A percentile compares a stretch with the other conserved stretches of the same genome.
phyloP scores from a whole-genome alignment of 768 basidiomycete genomes.

The Tulasnella sp. region DNA sequence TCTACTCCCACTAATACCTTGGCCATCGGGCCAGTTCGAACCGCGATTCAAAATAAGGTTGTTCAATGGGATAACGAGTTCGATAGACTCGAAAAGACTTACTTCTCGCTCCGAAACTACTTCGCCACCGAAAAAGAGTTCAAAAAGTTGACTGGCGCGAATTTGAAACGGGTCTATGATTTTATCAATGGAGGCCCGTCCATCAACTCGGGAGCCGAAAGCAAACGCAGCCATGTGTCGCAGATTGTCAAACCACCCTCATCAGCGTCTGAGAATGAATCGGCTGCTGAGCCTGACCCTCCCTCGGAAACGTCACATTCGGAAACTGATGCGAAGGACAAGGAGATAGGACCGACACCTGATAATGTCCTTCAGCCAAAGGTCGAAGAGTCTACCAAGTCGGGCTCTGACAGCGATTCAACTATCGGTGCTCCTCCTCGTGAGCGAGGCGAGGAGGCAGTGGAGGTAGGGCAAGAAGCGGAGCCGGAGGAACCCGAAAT shows the following conservation, averaged over 20 bases:
- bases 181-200: conserved; percentile 25
- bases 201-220: conserved; percentile 66
- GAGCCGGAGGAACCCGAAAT: neutral
- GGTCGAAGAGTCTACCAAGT: conserved; percentile 28
- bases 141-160: conserved; percentile 25
- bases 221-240: conserved; percentile 27
- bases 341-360: neutral
- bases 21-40: conserved; percentile 74
- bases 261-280: conserved; percentile 35
- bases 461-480: no score
- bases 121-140: conserved; percentile 42
- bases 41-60: conserved; percentile 82
- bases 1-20: conserved; percentile 76
- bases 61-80: conserved; percentile 97
- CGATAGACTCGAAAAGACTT: conserved; percentile 49
- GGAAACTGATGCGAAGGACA: conserved; percentile 24
- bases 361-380: neutral
- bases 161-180: conserved; percentile 20
- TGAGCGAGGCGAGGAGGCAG: neutral
- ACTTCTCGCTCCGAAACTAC: conserved; percentile 20
- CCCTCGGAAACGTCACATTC: conserved; percentile 34
- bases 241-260: conserved; percentile 28
- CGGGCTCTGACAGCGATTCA: conserved; percentile 72
- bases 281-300: conserved; percentile 47
- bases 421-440: conserved; percentile 52